Evolutionary conservation across 1,284 basidiomycete genomes (phyloP).

Genomic region (Austroboletus niveus): DNA sequence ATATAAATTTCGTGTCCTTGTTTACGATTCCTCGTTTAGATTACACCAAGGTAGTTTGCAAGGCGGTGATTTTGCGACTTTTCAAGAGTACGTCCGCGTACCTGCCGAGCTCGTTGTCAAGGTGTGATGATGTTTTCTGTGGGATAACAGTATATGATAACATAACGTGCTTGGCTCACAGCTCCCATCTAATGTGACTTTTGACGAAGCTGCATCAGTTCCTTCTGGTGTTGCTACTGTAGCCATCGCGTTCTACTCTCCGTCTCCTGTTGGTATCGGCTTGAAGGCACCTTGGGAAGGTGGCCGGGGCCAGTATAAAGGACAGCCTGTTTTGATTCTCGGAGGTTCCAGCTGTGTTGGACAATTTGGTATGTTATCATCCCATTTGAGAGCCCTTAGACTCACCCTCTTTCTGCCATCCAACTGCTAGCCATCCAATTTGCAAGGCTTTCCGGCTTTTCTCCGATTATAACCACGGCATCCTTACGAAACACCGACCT

Average conservation of each 20-base stretch:
- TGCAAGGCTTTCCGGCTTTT: conserved; percentile 32
- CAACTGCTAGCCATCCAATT: conserved; percentile 35
- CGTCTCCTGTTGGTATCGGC: conserved; percentile 17
- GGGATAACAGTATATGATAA: background rate
- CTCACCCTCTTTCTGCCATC: background rate
- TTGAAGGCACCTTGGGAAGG: conserved; percentile 26
- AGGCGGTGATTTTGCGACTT: conserved; percentile 19
- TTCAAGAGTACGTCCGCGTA: conserved; percentile 35
- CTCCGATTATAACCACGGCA: conserved; percentile 34
- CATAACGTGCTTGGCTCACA: background rate
- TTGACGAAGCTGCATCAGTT: conserved; percentile 27
- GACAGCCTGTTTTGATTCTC: conserved; percentile 34
- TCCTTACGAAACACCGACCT: conserved; percentile 31
- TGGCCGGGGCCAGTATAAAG: conserved; percentile 18
- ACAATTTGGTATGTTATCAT: conserved; percentile 28
- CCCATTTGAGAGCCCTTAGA: background rate
- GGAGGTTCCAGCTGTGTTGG: conserved; percentile 39
- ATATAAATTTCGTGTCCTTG: background rate
- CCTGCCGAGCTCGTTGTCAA: conserved; percentile 30
- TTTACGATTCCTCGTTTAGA: conserved; percentile 12
- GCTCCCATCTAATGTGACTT: conserved; percentile 22
- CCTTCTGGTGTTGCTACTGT: conserved; percentile 12
- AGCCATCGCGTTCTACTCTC: conserved; percentile 20
- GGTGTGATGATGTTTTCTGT: conserved; percentile 13
- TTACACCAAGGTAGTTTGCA: conserved; percentile 24